A percentile compares a stretch with the other conserved stretches of the same genome.
These are phyloP conservation scores for Paraurostyla sp. DNA, from an alignment of 73 alveolate species.

Conservation along the genomic window DNA sequence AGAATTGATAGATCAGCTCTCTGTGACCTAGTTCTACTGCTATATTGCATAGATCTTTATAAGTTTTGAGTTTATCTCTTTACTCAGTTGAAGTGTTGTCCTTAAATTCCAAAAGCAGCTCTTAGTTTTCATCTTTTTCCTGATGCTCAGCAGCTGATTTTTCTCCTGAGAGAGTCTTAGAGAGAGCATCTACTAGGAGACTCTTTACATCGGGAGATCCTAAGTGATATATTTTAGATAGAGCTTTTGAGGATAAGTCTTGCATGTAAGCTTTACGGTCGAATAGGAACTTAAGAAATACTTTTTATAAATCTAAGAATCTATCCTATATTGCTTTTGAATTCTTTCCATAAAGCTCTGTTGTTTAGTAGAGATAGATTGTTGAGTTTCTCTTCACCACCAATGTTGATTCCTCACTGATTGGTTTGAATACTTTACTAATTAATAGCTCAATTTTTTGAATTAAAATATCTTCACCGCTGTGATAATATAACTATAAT, in stretches of 20 bases:
- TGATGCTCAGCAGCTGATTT: conserved; percentile 41
- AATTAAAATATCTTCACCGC: neutral
- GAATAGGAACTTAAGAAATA: conserved; percentile 62
- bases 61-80: conserved; percentile 69
- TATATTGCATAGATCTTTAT: conserved; percentile 74
- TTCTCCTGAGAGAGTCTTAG: conserved; percentile 65
- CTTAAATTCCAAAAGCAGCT: conserved; percentile 55
- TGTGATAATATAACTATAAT: neutral
- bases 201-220: conserved; percentile 57
- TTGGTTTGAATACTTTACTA: neutral
- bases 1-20: conserved; percentile 72
- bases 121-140: conserved; percentile 68
- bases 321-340: conserved; percentile 53
- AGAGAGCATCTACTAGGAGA: conserved; percentile 37
- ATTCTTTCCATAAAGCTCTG: neutral
- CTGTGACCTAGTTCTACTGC: conserved; percentile 75
- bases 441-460: neutral
- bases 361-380: neutral
- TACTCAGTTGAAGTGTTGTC: conserved; percentile 55
- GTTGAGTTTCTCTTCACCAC: conserved; percentile 20
- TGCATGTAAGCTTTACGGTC: conserved; percentile 66
- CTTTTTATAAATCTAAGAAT: conserved; percentile 35
- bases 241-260: conserved; percentile 68
- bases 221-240: conserved; percentile 57
- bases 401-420: neutral